Evolutionary conservation across 306 rosid species (phyloP), one percentile per base, ranked within the genome.

Genomic region (Vigna angularis): DNA sequence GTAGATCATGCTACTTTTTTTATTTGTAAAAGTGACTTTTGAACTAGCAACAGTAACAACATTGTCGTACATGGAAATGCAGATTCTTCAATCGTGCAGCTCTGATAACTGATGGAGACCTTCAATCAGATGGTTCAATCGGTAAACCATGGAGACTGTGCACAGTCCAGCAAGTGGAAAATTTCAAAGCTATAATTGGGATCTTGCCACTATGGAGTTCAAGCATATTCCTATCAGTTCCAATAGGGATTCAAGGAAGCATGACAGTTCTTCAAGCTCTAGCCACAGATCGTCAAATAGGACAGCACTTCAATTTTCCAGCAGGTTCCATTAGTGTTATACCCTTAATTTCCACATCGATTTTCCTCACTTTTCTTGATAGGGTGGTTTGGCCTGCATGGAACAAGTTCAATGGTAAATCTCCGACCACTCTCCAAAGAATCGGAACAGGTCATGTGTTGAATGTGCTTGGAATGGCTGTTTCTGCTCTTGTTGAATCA

Each of bases 401-500:
- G 86, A 52, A 78, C 5, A 88, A 67, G 67, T 50, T 87, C 20
- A 82, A 57, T 9, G 77, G 86, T 4, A 52, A 34, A 58, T 50
- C 50, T 5, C 88, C 77, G 0, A 77, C 83, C 0, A 85, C 92
- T 1, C 91, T 90, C 69, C 91, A 78, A 38, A 77, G 77, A 70
- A 56, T 92, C 24, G 93, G 93, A 47, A 32, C 83, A 5, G 95
- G 95, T 20, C 93, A 92, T 36, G 61, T 81, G 28, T 34, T 90
- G 6, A 90, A 47, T 74, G 48, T 82, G 36, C 49, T 87, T 2
- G 16, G 76, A 1, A 83, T 90, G 89, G 75, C 50, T 2, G 74
- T 78, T 8, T 81, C 92, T 18, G 96, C 93, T 9, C 12, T 90
- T 17, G 89, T 92, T 72, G 96, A 92, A 81, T 81, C 89, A n/a